These are phyloP conservation scores for Syncephalastrum contaminatum DNA, from an alignment of 371 early-diverging fungal species.

Conservation along the genomic window DNA sequence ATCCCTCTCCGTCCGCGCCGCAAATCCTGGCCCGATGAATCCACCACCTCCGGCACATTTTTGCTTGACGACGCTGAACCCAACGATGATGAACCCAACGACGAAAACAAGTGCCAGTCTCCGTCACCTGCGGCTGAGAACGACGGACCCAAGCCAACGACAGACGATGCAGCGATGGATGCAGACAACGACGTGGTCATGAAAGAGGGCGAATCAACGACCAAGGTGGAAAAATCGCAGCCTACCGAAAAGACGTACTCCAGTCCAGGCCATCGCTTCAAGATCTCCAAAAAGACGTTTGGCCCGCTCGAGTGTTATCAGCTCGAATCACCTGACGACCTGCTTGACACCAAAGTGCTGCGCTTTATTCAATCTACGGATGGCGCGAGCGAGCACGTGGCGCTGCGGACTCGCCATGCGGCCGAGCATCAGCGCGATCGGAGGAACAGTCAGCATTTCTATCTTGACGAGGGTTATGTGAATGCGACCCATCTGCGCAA, in stretches of 20 bases:
- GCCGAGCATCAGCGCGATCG: conserved; percentile 13
- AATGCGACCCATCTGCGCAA: conserved; percentile 55
- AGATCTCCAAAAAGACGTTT: conserved; percentile 19
- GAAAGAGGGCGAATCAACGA: neutral
- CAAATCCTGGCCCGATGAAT: conserved; percentile 22
- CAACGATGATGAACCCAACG: too few species aligned
- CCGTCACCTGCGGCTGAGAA: neutral
- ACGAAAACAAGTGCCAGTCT: too few species aligned
- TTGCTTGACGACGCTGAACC: neutral
- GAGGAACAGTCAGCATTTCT: conserved; percentile 23
- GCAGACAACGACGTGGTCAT: conserved; percentile 3
- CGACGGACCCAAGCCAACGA: conserved; percentile 3
- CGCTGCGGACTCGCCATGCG: conserved; percentile 31
- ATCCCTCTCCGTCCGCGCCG: conserved; percentile 9
- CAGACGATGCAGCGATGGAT: conserved; percentile 4
- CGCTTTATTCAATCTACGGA: conserved; percentile 35
- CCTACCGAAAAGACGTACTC: conserved; percentile 5
- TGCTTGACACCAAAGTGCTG: conserved; percentile 32
- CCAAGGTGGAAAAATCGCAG: conserved; percentile 1
- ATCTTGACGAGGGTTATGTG: conserved; percentile 49
- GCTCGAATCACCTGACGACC: conserved; percentile 31
- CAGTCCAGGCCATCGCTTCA: conserved; percentile 12
- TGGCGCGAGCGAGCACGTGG: conserved; percentile 32
- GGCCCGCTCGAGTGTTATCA: conserved; percentile 30
- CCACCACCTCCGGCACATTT: conserved; percentile 10